Evolutionary conservation across 106 monocot genomes (phyloP), one percentile per base, ranked within the genome.

Genomic region (Acorus gramineus): DNA sequence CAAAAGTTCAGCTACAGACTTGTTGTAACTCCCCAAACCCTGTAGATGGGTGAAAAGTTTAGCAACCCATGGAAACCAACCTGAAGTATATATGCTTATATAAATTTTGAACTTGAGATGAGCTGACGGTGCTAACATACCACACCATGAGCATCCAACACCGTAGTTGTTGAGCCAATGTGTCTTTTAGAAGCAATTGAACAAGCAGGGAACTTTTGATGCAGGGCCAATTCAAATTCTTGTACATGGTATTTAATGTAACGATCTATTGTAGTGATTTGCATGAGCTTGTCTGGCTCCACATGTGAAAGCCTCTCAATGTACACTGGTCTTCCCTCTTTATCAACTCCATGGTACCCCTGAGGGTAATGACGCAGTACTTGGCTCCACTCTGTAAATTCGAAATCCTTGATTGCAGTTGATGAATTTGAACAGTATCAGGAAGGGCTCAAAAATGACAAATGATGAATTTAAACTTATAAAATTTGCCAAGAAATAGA

Each of bases 11-110:
- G 85, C 82, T 14, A 81, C 88, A 45, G 82, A 55, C 63, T 79
- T 89, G 74, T 81, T 79, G 71, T 85, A 82, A 79, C 85, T 85
- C 63, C 89, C 89, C 51, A 85, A 74, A 12, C 93, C 88, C 93
- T 93, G 60, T 46, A 77, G 28, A 28, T 28, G 28, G 28, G 28
- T 28, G 28, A 28, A 28, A 28, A 28, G 28, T 28, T 28, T 28
- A 28, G 28, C 28, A 28, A 28, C 28, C 28, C 28, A 28, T 28
- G 28, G 28, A 28, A 28, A 28, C 28, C 28, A 28, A 28, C 28
- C 28, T 28, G 28, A 28, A 28, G 28, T 28, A 28, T 28, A 28
- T 28, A 28, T 28, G 28, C 28, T 28, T 28, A 28, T 28, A 28
- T 28, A 28, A 28, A 28, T 28, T 28, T 28, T 28, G 28, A 28